phyloP scores from a whole-genome alignment of 208 protist genomes.

The Borovskyia barvae region DNA sequence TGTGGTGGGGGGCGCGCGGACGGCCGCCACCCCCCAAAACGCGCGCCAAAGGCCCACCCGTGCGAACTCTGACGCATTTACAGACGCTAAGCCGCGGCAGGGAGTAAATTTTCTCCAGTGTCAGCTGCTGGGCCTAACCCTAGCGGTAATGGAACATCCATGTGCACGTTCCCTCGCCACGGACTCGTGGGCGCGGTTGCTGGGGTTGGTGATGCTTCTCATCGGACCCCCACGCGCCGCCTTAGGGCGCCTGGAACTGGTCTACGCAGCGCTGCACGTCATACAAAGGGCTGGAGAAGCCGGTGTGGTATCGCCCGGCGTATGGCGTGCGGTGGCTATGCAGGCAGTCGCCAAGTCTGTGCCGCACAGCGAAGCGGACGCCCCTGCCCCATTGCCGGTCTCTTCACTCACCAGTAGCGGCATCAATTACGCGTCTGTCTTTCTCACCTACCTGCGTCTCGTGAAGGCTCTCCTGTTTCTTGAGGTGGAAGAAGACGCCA shows the following conservation, averaged over 20 bases:
- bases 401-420: constrained; percentile 4
- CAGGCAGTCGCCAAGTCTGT: constrained; percentile 2
- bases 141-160: constrained; percentile 23
- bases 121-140: constrained; percentile 19
- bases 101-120: background rate
- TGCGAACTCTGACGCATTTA: background rate
- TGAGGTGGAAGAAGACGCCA: constrained; percentile 19
- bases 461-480: constrained; percentile 11
- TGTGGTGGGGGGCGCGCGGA: constrained; percentile 1
- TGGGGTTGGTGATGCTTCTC: constrained; percentile 12
- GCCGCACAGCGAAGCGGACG: constrained; percentile 7
- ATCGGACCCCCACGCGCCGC: constrained; percentile 16
- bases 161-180: constrained; percentile 21
- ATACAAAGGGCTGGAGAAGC: constrained; percentile 16
- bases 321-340: constrained; percentile 15
- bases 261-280: constrained; percentile 22
- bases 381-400: constrained; percentile 9
- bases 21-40: constrained; percentile 6
- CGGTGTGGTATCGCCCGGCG: constrained; percentile 21
- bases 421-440: constrained; percentile 20
- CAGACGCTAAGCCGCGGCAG: background rate
- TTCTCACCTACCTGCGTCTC: constrained; percentile 21
- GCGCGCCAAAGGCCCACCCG: background rate
- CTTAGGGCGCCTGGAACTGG: constrained; percentile 14
- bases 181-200: constrained; percentile 24